Conservation (phyloP, 2,329 filamentous ascomycete genomes). For the Clonostachys solani region DNA sequence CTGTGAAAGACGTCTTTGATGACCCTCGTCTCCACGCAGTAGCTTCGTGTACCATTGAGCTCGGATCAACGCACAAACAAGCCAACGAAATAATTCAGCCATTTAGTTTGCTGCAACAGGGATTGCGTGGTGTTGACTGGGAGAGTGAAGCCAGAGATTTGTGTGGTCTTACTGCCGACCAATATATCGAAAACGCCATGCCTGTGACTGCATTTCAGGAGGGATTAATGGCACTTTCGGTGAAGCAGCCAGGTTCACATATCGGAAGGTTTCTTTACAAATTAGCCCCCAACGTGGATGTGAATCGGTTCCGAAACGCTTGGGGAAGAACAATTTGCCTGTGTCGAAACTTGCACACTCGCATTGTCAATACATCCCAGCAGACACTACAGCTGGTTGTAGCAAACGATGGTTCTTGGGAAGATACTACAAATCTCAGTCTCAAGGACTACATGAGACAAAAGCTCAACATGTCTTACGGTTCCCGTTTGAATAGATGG, state of each 20-base stretch:
- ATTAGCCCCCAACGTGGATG: constrained; percentile 4
- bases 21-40: constrained; percentile 2
- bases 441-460: background rate
- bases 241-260: constrained; percentile 11
- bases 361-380: constrained; percentile 6
- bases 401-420: background rate
- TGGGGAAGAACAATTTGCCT: constrained; percentile 9
- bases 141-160: background rate
- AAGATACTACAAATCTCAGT: background rate
- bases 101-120: too few species aligned
- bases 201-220: constrained; percentile 30
- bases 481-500: background rate
- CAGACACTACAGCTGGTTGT: background rate
- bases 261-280: constrained; percentile 8
- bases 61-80: too few species aligned
- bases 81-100: too few species aligned
- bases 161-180: background rate
- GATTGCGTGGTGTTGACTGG: too few species aligned
- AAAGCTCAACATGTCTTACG: background rate
- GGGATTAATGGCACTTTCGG: constrained; percentile 25
- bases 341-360: constrained; percentile 9
- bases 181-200: constrained; percentile 21
- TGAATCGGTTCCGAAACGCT: constrained; percentile 5
- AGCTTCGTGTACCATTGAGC: background rate
- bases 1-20: constrained; percentile 5